Percentiles rank a stretch among this genome's conserved stretches.
These are phyloP conservation scores for Poteriospumella lacustris DNA, from an alignment of 108 stramenopile genomes.

Conservation along the genomic window DNA sequence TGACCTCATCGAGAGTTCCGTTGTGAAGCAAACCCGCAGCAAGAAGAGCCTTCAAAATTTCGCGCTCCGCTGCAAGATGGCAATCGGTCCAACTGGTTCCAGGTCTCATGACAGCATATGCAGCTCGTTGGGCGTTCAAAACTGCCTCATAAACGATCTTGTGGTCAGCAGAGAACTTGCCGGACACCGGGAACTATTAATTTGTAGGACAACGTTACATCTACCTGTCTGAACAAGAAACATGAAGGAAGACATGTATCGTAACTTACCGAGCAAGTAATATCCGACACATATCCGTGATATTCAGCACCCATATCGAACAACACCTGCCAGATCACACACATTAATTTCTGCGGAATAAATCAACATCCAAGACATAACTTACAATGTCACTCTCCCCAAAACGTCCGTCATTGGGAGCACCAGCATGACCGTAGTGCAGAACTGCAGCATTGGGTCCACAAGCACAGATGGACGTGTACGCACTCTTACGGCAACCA, in stretches of 20 bases:
- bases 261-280: not conserved
- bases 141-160: constrained; percentile 74
- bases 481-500: constrained; percentile 63
- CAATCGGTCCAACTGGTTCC: constrained; percentile 84
- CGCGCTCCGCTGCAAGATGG: constrained; percentile 76
- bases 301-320: constrained; percentile 98
- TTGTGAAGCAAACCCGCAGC: constrained; percentile 52
- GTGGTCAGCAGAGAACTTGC: constrained; percentile 76
- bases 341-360: too few species aligned
- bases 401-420: constrained; percentile 77
- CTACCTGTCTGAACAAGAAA: too few species aligned
- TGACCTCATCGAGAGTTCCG: constrained; percentile 47
- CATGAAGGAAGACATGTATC: not conserved
- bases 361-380: not conserved
- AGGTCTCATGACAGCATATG: constrained; percentile 69
- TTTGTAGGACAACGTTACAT: too few species aligned
- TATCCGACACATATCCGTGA: constrained; percentile 72
- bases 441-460: constrained; percentile 77
- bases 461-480: constrained; percentile 91
- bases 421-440: constrained; percentile 88
- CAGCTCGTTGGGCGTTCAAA: constrained; percentile 64
- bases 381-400: constrained; percentile 58
- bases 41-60: constrained; percentile 58
- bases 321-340: too few species aligned
- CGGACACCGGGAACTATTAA: constrained; percentile 65